Base-by-base conservation (phyloP, 768 basidiomycete species). In the Mycena amicta region DNA sequence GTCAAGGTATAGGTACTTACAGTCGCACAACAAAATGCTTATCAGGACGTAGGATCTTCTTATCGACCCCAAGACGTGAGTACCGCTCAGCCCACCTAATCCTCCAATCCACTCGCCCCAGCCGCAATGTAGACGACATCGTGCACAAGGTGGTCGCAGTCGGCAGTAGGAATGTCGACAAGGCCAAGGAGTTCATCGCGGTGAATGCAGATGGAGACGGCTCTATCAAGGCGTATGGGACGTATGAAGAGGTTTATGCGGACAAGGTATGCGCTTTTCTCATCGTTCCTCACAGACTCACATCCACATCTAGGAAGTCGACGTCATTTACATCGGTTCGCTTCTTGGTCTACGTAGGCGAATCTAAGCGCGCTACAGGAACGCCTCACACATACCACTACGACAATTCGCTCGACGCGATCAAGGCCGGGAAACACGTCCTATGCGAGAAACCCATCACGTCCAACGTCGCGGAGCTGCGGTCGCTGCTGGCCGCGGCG, bases 381-480 rank as follows among this genome's bases (percentile, higher is more conserved):
- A 93, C 93, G 2, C 94, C 94, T 3, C 92, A 96, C 69, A 89
- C 90, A 1, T 78, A 82, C 59, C 94, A 96, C 75, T 92, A 93
- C 70, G 76, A 78, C 59, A 91, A 92, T 67, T 84, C 92, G 0
- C 73, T 87, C 63, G 87, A 83, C 55, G 89, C 90, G 6, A 83
- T 95, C 66, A 81, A 83, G 61, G 89, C 88, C 3, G 86, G 85
- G 56, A 96, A 95, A 72, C 85, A 93, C 70, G 86, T 95, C 40
- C 83, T 95, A 25, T 91, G 91, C 72, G 93, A 96, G 73, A 95
- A 96, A 59, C 91, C 92, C 0, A 88, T 90, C 52, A 95, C 93
- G 1, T 82, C 78, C 60, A 94, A 93, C 67, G 77, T 81, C 4
- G 82, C 86, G 2, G 92, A 95, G 68, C 77, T 93, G 22, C 81